Conservation (phyloP, 768 basidiomycete genomes). For the Termitomyces sp. region DNA sequence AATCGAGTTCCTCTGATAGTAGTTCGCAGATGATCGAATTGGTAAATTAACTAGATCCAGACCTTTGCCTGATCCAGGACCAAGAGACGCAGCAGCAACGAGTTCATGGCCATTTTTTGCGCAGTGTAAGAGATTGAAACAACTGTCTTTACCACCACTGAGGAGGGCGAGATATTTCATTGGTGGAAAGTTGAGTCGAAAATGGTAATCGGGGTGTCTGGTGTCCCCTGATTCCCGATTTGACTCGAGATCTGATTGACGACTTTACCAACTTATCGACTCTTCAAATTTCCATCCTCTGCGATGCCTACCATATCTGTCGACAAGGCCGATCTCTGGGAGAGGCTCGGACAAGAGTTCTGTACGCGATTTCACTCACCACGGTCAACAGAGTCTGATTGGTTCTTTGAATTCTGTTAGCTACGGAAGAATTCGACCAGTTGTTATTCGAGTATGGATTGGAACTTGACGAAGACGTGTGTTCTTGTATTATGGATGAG, state of each 20-base stretch:
- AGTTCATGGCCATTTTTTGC: constrained; percentile 80
- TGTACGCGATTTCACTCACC: constrained; percentile 39
- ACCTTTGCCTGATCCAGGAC: constrained; percentile 87
- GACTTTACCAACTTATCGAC: constrained; percentile 1
- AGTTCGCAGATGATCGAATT: constrained; percentile 16
- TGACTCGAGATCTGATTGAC: constrained; percentile 27
- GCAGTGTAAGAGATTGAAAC: constrained; percentile 92
- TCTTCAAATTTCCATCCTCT: constrained; percentile 15
- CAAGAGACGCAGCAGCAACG: constrained; percentile 82
- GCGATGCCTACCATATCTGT: constrained; percentile 93
- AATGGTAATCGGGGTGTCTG: constrained; percentile 15
- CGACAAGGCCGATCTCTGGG: constrained; percentile 93
- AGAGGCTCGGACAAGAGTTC: constrained; percentile 77
- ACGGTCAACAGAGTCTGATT: constrained; percentile 1
- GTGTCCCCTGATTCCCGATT: constrained; percentile 15
- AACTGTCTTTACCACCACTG: constrained; percentile 97
- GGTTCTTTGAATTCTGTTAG: constrained; percentile 36
- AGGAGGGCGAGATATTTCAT: constrained; percentile 95
- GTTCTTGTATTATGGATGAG: constrained; percentile 15
- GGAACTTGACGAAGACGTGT: constrained; percentile 95
- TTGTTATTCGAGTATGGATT: constrained; percentile 97
- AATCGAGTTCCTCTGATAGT: constrained; percentile 91
- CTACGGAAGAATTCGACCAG: constrained; percentile 90
- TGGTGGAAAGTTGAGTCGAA: constrained; percentile 6
- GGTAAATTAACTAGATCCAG: constrained; percentile 19